Evolutionary conservation across 2,329 filamentous ascomycete species (phyloP), one percentile per base, ranked within the genome.

Genomic region (Colletotrichum acutatum): DNA sequence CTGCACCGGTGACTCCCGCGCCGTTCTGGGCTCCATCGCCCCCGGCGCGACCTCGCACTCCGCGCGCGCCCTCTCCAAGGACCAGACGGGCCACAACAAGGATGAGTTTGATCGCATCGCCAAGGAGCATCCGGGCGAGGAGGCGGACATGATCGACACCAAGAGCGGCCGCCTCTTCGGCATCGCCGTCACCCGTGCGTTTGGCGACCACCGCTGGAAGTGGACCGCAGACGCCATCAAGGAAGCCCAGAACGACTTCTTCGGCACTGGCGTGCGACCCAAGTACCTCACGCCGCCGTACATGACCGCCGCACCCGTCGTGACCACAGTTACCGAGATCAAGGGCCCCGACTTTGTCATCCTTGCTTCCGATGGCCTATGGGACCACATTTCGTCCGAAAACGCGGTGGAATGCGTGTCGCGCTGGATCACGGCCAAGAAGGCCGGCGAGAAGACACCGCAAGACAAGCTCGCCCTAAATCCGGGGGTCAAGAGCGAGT

Each of bases 141-240:
- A 86, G 22, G 42, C 42, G 19, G 85, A 91, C 12, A 84, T 93
- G 32, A 74, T 83, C 12, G 78, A 79, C 56, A 65, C 78, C 3
- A 84, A 86, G 71, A 82, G 85, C 19, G 92, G 91, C 0, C 87
- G 92, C 0, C 80, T 93, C 0, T 84, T 93, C 71, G 92, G 92
- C 1, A 86, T 90, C 53, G 83, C 84, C 52, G 86, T 93, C 1
- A 90, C 91, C 0, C 86, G 92, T 5, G 91, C 90, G 0, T 94
- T 94, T 78, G 92, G 92, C 19, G 92, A 94, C 78, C 85, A 88
- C 63, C 85, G 88, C 71, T 93, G 90, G 90, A 94, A 94, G 79
- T 93, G 91, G 90, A 79, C 88, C 4, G 46, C n/a, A 22, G 68
- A 74, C 37, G 28, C 62, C 52, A 72, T 72, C 62, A 72, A 46